Percentiles rank a stretch among this genome's conserved stretches.
These are phyloP conservation scores for Sarcodon sp. DNA, from an alignment of 768 basidiomycete species.

Conservation along the genomic window DNA sequence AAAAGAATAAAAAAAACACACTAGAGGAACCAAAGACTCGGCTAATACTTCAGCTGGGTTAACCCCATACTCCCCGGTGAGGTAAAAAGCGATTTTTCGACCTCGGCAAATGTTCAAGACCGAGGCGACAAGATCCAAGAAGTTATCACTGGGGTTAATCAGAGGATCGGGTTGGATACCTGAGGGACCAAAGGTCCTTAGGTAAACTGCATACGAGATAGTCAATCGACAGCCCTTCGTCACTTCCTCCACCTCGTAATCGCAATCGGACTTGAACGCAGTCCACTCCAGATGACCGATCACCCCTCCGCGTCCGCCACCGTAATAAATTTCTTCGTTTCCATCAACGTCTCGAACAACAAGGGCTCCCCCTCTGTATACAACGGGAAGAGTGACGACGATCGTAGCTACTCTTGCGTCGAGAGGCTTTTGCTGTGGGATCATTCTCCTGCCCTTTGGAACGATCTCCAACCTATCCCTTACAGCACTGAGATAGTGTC, in stretches of 20 bases:
- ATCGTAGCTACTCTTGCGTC: conserved; percentile 68
- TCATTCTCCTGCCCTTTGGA: conserved; percentile 44
- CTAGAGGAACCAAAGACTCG: conserved; percentile 56
- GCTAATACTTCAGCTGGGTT: conserved; percentile 61
- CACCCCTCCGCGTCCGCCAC: conserved; percentile 34
- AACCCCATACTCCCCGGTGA: conserved; percentile 54
- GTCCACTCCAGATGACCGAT: conserved; percentile 63
- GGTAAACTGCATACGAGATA: conserved; percentile 59
- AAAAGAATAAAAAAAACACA: conserved; percentile 22
- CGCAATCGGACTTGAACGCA: conserved; percentile 62
- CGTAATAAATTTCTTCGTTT: conserved; percentile 47
- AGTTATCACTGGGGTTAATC: conserved; percentile 59
- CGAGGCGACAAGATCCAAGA: conserved; percentile 60
- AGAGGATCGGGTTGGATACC: conserved; percentile 43
- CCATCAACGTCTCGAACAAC: conserved; percentile 44
- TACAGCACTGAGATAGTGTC: conserved; percentile 56
- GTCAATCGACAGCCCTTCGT: conserved; percentile 58
- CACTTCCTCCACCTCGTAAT: conserved; percentile 61
- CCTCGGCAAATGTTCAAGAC: conserved; percentile 64
- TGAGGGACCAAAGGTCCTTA: conserved; percentile 51
- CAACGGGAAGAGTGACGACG: conserved; percentile 60
- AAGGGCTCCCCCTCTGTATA: conserved; percentile 57
- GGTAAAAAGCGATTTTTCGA: conserved; percentile 58
- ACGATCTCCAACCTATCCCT: conserved; percentile 64
- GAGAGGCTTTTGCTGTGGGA: conserved; percentile 38